Conservation (phyloP, 1,139 yeast species). For the Sugiyamaella sp. region DNA sequence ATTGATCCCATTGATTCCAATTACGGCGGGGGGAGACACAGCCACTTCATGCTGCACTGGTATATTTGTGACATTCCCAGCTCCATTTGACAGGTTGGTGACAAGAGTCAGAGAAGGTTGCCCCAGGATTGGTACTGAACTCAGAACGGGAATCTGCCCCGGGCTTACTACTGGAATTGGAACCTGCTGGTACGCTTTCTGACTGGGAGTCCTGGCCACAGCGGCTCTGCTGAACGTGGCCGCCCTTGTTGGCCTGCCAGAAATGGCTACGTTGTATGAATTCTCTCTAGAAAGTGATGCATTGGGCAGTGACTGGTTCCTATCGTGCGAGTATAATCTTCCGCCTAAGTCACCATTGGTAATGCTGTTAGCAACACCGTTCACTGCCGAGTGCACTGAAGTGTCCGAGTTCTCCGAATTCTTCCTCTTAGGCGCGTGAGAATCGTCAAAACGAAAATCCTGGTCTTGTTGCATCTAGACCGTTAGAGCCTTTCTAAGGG, state of each 20-base stretch:
- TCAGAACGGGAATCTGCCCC: slow-evolving; percentile 2
- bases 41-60: too few species aligned
- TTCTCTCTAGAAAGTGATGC: slow-evolving; percentile 26
- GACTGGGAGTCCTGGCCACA: slow-evolving; percentile 17
- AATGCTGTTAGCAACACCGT: not conserved
- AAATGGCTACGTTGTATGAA: slow-evolving; percentile 17
- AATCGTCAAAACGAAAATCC: slow-evolving; percentile 16
- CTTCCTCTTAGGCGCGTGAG: slow-evolving; percentile 12
- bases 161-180: not conserved
- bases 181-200: slow-evolving; percentile 6
- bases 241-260: slow-evolving; percentile 35
- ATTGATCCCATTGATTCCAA: too few species aligned
- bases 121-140: not conserved
- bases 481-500: not conserved
- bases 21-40: too few species aligned
- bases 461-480: slow-evolving; percentile 14
- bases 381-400: not conserved
- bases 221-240: slow-evolving; percentile 34
- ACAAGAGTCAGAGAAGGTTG: too few species aligned
- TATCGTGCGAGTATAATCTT: slow-evolving; percentile 31
- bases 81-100: too few species aligned
- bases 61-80: too few species aligned
- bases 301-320: slow-evolving; percentile 39
- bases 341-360: not conserved
- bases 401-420: slow-evolving; percentile 1